Evolutionary conservation across 805 yeast genomes (phyloP), one percentile per base, ranked within the genome.

Genomic region (Groenewaldozyma tartarivorans): DNA sequence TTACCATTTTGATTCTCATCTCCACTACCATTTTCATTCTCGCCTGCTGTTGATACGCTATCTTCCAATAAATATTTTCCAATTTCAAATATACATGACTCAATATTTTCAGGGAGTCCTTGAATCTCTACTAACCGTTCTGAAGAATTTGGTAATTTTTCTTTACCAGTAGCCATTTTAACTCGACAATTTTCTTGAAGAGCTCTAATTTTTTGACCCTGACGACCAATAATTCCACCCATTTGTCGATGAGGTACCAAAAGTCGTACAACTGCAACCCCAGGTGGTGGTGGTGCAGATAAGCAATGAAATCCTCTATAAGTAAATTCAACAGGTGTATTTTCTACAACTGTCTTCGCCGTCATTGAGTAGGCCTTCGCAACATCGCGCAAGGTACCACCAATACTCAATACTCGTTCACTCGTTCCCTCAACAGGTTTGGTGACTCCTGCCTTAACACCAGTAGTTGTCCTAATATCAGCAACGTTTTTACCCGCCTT

Each of bases 71-170:
- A 63, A 57, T 86, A 82, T 53, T 78, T 68, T n/a, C 80, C 72
- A 35, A 83, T 72, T 36, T 76, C 67, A 53, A 71, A 63, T 33
- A 78, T 58, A 1, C 84, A 72, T 30, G 67, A 68, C 38, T 74
- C 69, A 48, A 87, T 71, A 41, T 77, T 66, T 33, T 70, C 74
- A 1, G 83, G 81, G 4, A 75, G 63, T 39, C 95, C 96, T 62
- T 85, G 95, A 44, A 87, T 67, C 59, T 87, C 96, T 31, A 87
- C 86, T 41, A 86, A 68, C 56, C 95, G 74, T 60, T 87, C 96
- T 38, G 84, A 80, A 5, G 92, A 80, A 50, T 79, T 79, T 6
- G 83, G 82, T 44, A 87, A 71, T 56, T 77, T 80, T 41, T 84
- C 86, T 56, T 85, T 86, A 27, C 94, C 80, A 7, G 94, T 95